Conservation (phyloP, 768 basidiomycete genomes). For the Polyporus arcularius region DNA sequence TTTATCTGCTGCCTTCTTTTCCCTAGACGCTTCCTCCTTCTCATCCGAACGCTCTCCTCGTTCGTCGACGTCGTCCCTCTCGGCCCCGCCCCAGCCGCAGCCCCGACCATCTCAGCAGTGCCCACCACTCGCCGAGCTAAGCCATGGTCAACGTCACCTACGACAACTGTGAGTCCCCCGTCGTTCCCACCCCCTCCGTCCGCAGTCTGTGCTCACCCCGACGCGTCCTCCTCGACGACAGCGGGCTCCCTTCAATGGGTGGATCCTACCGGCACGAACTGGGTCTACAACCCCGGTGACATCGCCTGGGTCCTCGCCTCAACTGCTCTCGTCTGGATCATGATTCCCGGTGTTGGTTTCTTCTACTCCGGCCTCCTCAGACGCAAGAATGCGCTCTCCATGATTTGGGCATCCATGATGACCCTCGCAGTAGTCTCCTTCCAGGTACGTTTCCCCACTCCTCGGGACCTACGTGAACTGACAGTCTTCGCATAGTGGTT, state of each 20-base stretch:
- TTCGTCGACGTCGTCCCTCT: slow-evolving; percentile 2
- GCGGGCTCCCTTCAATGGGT: slow-evolving; percentile 25
- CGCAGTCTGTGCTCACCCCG: neutral
- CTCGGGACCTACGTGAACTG: neutral
- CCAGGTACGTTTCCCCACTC: slow-evolving; percentile 50
- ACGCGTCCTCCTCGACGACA: slow-evolving; percentile 4
- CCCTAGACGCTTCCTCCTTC: slow-evolving; percentile 1
- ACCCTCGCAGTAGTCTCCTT: slow-evolving; percentile 80
- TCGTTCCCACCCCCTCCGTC: neutral
- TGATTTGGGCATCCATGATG: slow-evolving; percentile 83
- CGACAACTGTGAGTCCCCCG: slow-evolving; percentile 36
- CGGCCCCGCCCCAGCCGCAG: neutral
- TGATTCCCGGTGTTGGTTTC: slow-evolving; percentile 71
- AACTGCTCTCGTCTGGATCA: slow-evolving; percentile 77
- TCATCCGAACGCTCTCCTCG: slow-evolving; percentile 9
- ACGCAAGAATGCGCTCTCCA: slow-evolving; percentile 90
- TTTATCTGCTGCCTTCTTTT: slow-evolving; percentile 2
- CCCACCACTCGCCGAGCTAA: neutral
- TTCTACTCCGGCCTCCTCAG: slow-evolving; percentile 91
- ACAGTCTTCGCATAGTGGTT: slow-evolving; percentile 68
- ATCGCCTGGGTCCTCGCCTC: slow-evolving; percentile 70
- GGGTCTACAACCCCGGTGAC: slow-evolving; percentile 61
- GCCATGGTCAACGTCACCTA: slow-evolving; percentile 47
- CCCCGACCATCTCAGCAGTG: slow-evolving; percentile 4
- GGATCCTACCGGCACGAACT: slow-evolving; percentile 24